Conservation (phyloP, 345 rosid species). For the Melastoma malabathricum region DNA sequence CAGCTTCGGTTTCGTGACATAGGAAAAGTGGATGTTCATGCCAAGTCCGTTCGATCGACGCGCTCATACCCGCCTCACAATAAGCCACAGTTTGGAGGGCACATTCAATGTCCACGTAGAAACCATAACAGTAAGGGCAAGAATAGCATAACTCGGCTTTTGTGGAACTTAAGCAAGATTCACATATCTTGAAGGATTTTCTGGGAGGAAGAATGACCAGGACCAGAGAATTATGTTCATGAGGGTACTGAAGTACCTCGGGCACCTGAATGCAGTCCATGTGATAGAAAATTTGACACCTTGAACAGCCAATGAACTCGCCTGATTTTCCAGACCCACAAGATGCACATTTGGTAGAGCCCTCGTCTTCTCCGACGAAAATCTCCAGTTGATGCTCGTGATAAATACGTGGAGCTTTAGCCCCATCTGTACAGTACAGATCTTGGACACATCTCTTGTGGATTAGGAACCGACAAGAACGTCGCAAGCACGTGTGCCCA, state of each 20-base stretch:
- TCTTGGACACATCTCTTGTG: not conserved
- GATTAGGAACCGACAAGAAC: rapidly evolving
- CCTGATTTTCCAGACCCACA: rapidly evolving
- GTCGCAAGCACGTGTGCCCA: rapidly evolving
- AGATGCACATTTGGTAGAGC: not conserved
- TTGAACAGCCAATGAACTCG: rapidly evolving
- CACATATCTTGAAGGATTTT: rapidly evolving
- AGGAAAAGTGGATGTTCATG: not conserved
- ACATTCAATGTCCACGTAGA: not conserved
- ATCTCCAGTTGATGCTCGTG: not conserved
- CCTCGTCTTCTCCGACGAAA: rapidly evolving
- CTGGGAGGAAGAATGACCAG: rapidly evolving
- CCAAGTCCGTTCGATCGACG: not conserved
- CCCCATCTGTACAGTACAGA: too few species aligned
- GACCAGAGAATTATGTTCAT: not conserved
- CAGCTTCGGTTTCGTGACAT: rapidly evolving
- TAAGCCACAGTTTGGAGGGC: not conserved
- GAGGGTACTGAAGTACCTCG: rapidly evolving
- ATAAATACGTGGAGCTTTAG: too few species aligned
- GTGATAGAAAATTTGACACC: not conserved
- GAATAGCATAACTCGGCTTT: not conserved
- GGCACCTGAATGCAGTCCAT: too few species aligned
- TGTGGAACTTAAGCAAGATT: rapidly evolving
- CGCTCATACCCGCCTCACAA: not conserved
- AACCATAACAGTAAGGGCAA: not conserved